These are phyloP conservation scores for Balakata baccata DNA, from an alignment of 345 rosid species.

Conservation along the genomic window DNA sequence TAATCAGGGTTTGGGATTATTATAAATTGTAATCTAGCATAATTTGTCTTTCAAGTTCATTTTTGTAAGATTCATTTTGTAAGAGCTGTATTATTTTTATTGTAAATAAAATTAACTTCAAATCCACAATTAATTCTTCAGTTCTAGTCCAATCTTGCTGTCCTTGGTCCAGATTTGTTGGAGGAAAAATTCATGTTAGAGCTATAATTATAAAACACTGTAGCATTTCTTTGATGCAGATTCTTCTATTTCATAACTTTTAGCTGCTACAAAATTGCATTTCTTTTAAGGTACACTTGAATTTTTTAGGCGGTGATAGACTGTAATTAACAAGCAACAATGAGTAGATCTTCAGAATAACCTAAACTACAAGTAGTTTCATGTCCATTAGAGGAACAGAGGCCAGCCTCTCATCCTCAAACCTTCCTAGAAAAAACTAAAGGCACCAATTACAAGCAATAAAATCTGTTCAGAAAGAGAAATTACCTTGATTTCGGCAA, in stretches of 20 bases:
- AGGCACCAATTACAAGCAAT: slow-evolving; percentile 6
- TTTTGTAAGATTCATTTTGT: neutral
- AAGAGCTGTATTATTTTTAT: neutral
- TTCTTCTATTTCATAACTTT: neutral
- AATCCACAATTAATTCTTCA: neutral
- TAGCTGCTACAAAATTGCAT: neutral
- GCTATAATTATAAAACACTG: too few relatives aligned
- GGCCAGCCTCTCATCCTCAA: slow-evolving; percentile 2
- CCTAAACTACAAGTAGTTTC: neutral
- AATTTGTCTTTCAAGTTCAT: neutral
- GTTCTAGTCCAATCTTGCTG: neutral
- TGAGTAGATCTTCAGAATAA: neutral
- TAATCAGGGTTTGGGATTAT: neutral
- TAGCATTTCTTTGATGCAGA: too few relatives aligned
- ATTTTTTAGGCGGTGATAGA: neutral
- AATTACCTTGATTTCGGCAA: slow-evolving; percentile 68
- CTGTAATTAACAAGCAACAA: neutral
- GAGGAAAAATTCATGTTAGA: too few relatives aligned
- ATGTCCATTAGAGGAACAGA: slow-evolving; percentile 2
- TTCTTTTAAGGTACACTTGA: neutral
- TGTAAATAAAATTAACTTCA: neutral
- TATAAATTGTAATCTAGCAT: neutral
- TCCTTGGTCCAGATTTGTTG: neutral
- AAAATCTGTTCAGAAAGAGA: slow-evolving; percentile 1
- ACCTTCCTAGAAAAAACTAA: neutral